These are phyloP conservation scores for Aspergillus hancockii DNA, from an alignment of 495 filamentous ascomycete genomes.

Conservation along the genomic window DNA sequence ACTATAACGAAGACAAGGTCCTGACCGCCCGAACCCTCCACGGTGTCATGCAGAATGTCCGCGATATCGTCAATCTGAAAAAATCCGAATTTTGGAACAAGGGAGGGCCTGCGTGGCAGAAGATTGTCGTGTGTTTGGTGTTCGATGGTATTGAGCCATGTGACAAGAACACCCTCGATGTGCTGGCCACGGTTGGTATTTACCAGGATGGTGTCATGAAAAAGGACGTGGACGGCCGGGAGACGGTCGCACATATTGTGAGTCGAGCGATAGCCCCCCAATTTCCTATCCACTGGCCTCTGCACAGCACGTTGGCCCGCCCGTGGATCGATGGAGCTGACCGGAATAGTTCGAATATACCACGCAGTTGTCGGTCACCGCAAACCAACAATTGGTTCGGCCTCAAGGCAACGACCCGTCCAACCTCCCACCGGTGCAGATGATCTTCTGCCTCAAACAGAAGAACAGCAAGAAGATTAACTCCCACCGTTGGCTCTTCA, in stretches of 20 bases:
- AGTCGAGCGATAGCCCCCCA: conserved; percentile 21
- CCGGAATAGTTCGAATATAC: conserved; percentile 86
- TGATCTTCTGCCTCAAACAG: conserved; percentile 98
- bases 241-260: conserved; percentile 90
- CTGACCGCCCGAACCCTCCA: conserved; percentile 90
- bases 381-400: conserved; percentile 91
- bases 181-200: conserved; percentile 90
- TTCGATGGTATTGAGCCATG: conserved; percentile 98
- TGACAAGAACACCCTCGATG: conserved; percentile 92
- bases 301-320: no score
- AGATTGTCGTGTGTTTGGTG: conserved; percentile 93
- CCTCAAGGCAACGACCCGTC: conserved; percentile 79
- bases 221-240: conserved; percentile 92
- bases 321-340: conserved; percentile 1
- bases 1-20: conserved; percentile 98
- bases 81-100: conserved; percentile 99
- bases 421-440: conserved; percentile 91
- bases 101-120: conserved; percentile 97
- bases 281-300: no score
- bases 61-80: conserved; percentile 96
- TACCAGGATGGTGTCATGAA: conserved; percentile 99
- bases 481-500: conserved; percentile 98
- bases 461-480: conserved; percentile 99
- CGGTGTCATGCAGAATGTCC: conserved; percentile 97
- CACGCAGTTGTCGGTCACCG: conserved; percentile 94